Percentiles rank a stretch among this genome's conserved stretches.
Conservation (phyloP, 202 grass and related monocot species). For the Cymbopogon flexuosus region DNA sequence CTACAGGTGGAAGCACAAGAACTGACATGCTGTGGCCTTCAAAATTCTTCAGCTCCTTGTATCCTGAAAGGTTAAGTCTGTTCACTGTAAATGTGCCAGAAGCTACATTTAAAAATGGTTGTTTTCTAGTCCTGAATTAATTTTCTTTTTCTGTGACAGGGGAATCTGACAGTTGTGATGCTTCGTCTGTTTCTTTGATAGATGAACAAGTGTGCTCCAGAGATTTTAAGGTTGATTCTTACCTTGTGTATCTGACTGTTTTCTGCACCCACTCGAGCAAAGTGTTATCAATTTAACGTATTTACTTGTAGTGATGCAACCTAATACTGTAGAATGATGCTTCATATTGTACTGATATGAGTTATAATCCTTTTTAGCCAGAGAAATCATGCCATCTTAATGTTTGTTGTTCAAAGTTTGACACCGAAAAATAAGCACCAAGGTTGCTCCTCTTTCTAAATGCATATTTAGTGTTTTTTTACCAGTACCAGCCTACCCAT, state of each 20-base stretch:
- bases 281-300: not conserved
- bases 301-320: no score
- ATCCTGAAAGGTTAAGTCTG: slow-evolving; percentile 24
- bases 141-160: not conserved
- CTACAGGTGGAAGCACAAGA: slow-evolving; percentile 15
- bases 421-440: not conserved
- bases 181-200: slow-evolving; percentile 1
- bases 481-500: not conserved
- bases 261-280: not conserved
- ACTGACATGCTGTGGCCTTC: not conserved
- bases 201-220: slow-evolving; percentile 27
- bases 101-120: slow-evolving; percentile 11
- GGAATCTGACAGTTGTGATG: no score
- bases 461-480: not conserved
- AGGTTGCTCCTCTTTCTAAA: slow-evolving; percentile 13
- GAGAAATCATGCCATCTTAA: not conserved
- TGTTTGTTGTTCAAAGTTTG: not conserved
- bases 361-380: no score
- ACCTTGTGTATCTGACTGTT: not conserved
- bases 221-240: slow-evolving; percentile 30
- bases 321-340: no score
- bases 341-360: no score
- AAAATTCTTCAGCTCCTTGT: slow-evolving; percentile 13
- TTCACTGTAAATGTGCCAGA: not conserved
- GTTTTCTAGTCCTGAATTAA: slow-evolving; percentile 1